Base-by-base conservation (phyloP, 1,139 yeast genomes). In the Nakaseomyces bracarensis region DNA sequence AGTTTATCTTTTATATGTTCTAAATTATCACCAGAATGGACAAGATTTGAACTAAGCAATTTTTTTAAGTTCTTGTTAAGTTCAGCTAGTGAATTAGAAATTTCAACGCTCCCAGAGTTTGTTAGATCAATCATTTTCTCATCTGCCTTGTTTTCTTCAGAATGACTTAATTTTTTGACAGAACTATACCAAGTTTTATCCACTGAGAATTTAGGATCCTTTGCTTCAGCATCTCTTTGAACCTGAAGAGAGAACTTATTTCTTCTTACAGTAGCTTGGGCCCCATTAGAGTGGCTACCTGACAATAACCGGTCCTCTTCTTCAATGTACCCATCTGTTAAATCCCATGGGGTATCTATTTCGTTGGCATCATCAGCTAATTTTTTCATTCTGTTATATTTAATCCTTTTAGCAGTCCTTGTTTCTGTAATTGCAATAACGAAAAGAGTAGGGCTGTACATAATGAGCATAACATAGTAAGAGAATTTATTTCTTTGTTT, bases 281-380 rank as follows among this genome's bases (percentile, higher is more conserved):
- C 48, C 22, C 59, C 59, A 20, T 61, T 60, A 16, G 44, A 43
- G 2, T 48, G 49, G 31, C 54, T 58, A n/a, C 52, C 45, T 11
- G 56, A 49, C 30, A 60, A 56, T 3, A 60, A 41, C 4, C 64
- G 65, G 13, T 54, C 58, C 22, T 59, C 72, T 30, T 64, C 69
- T 39, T 71, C 74, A 14, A 54, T 50, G 54, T 71, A 85, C 0
- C 95, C 95, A 60, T 85, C 95, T 8, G 82, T 74, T 52, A 85
- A 67, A 51, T 82, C 85, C 94, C 95, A 85, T 56, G 82, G 89
- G 14, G 80, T 72, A 53, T 86, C 86, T 28, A 68, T 57, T 54
- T 83, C 93, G 58, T 84, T 84, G 20, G 89, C 86, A 62, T 86
- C 96, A 58, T 85, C 95, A 0, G 82, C 67, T 15, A 75, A 62